A percentile compares a stretch with the other conserved stretches of the same genome.
Conservation (phyloP, 2,329 filamentous ascomycete species). For the Trichoderma polysporum region DNA sequence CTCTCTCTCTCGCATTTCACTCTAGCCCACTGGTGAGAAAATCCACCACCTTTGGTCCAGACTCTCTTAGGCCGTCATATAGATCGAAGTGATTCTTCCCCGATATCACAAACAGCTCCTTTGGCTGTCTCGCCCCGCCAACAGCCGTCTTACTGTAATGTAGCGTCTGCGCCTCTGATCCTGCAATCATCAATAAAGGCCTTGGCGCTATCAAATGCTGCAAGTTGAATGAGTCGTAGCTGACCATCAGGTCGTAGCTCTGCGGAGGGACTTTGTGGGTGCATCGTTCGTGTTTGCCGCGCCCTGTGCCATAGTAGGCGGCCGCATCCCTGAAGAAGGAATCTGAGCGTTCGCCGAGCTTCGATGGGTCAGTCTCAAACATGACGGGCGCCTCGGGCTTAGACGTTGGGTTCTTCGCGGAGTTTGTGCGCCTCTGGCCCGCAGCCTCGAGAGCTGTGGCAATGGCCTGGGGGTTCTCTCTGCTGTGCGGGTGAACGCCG, state of each 20-base stretch:
- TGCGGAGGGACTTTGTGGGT: conserved; percentile 12
- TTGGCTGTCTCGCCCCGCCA: conserved; percentile 20
- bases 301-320: conserved; percentile 24
- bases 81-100: conserved; percentile 23
- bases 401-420: conserved; percentile 5
- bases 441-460: conserved; percentile 13
- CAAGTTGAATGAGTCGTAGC: conserved; percentile 21
- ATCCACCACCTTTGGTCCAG: conserved; percentile 22
- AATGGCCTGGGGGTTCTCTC: conserved; percentile 11
- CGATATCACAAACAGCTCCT: conserved; percentile 22
- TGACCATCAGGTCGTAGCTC: conserved; percentile 20
- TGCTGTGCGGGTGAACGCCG: not conserved
- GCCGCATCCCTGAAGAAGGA: conserved; percentile 18
- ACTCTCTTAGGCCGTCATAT: conserved; percentile 21
- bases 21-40: conserved; percentile 26
- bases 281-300: conserved; percentile 21
- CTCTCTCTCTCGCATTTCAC: not conserved
- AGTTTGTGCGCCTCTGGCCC: conserved; percentile 1
- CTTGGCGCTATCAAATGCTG: conserved; percentile 22
- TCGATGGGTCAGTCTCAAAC: conserved; percentile 12
- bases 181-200: conserved; percentile 25
- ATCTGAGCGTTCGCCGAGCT: not conserved
- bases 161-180: conserved; percentile 21
- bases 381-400: not conserved
- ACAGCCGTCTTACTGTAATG: conserved; percentile 20